phyloP scores from a whole-genome alignment of 2,329 filamentous ascomycete species.

The Epichloe baconii region DNA sequence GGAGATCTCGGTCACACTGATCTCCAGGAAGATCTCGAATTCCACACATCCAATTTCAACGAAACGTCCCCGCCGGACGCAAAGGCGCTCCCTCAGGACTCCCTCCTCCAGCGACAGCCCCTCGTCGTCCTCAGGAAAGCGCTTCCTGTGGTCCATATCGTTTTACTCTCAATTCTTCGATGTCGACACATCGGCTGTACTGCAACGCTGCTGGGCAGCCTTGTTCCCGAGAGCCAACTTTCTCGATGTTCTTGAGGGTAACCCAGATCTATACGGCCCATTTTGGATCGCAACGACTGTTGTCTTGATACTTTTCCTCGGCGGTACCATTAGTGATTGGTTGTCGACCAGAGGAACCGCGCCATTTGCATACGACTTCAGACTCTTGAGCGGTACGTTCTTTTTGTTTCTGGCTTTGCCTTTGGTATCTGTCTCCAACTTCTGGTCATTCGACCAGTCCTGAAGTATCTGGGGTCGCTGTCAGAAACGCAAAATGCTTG shows the following conservation, averaged over 20 bases:
- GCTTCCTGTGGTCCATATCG: conserved; percentile 78
- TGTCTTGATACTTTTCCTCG: conserved; percentile 86
- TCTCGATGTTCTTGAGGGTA: conserved; percentile 91
- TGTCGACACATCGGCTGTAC: conserved; percentile 83
- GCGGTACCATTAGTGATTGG: conserved; percentile 90
- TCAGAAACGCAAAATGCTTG: neutral
- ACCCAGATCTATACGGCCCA: conserved; percentile 90
- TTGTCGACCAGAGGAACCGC: conserved; percentile 53
- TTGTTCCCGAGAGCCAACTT: conserved; percentile 88
- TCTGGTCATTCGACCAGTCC: neutral
- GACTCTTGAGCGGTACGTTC: conserved; percentile 61
- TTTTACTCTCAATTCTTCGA: conserved; percentile 99
- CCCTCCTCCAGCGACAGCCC: conserved; percentile 43
- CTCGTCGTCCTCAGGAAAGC: conserved; percentile 48
- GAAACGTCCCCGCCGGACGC: conserved; percentile 37
- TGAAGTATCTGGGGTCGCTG: neutral
- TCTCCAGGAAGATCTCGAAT: conserved; percentile 97
- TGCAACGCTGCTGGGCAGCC: conserved; percentile 77
- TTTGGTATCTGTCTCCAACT: no score
- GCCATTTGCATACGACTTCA: conserved; percentile 86
- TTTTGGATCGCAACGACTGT: conserved; percentile 99
- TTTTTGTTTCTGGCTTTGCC: neutral
- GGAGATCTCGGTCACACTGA: conserved; percentile 97
- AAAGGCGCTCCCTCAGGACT: conserved; percentile 38
- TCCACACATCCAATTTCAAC: conserved; percentile 84